These are phyloP conservation scores for Colletotrichum aenigma DNA, from an alignment of 2,329 filamentous ascomycete genomes.

Conservation along the genomic window DNA sequence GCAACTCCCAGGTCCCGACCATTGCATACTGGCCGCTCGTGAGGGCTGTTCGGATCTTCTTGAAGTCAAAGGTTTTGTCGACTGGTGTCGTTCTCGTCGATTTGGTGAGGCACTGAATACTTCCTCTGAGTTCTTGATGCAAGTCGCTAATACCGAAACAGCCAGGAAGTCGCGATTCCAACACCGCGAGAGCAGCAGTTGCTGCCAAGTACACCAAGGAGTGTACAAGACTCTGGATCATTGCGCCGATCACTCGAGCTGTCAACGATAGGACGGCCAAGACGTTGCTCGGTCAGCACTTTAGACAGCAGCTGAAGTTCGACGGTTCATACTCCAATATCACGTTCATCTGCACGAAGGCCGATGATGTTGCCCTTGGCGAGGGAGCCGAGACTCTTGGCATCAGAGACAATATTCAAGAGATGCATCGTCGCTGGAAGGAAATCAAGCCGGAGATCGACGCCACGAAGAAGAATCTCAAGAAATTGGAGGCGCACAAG, in stretches of 20 bases:
- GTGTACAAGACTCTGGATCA: slow-evolving; percentile 64
- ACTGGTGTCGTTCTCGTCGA: slow-evolving; percentile 45
- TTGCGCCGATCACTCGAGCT: slow-evolving; percentile 64
- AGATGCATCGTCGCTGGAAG: background rate
- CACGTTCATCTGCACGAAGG: slow-evolving; percentile 68
- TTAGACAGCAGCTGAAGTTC: slow-evolving; percentile 63
- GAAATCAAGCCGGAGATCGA: background rate
- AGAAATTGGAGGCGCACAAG: background rate
- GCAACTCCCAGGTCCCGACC: background rate
- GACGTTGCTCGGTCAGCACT: slow-evolving; percentile 57
- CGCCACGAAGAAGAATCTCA: background rate
- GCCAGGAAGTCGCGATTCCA: slow-evolving; percentile 64
- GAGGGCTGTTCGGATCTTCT: slow-evolving; percentile 49
- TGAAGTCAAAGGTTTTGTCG: slow-evolving; percentile 35
- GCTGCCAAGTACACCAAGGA: slow-evolving; percentile 64
- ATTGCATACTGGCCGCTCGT: slow-evolving; percentile 54
- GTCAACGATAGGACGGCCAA: slow-evolving; percentile 65
- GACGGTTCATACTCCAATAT: slow-evolving; percentile 58
- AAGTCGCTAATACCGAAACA: slow-evolving; percentile 21
- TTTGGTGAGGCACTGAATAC: slow-evolving; percentile 36
- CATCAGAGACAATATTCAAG: background rate
- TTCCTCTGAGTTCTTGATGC: slow-evolving; percentile 18
- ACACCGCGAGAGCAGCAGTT: slow-evolving; percentile 62
- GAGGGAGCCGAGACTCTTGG: slow-evolving; percentile 39
- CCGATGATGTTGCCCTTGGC: slow-evolving; percentile 56